A percentile compares a stretch with the other conserved stretches of the same genome.
phyloP scores from a whole-genome alignment of 2,329 filamentous ascomycete species.

The Nakataea oryzae region DNA sequence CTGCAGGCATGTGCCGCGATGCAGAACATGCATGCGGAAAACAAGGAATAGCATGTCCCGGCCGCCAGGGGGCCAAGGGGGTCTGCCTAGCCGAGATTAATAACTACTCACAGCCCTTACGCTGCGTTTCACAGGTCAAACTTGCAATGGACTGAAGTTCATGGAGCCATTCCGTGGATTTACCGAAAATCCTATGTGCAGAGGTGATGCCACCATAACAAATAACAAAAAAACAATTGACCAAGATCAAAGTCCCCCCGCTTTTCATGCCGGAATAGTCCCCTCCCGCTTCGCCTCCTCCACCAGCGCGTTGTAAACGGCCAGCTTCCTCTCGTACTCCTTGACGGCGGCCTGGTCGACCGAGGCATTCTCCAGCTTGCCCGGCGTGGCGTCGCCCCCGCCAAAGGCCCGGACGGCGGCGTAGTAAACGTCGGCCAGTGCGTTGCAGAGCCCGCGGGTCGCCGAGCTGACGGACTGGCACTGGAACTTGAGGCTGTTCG shows the following conservation, averaged over 20 bases:
- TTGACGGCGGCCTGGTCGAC: slow-evolving; percentile 15
- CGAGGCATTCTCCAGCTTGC: slow-evolving; percentile 10
- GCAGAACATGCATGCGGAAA: too few species aligned
- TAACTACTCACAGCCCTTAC: too few species aligned
- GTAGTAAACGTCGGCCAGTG: slow-evolving; percentile 29
- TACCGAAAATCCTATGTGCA: too few species aligned
- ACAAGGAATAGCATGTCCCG: too few species aligned
- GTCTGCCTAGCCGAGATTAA: too few species aligned
- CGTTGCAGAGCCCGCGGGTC: slow-evolving; percentile 15
- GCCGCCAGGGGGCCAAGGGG: too few species aligned
- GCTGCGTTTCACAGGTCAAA: too few species aligned
- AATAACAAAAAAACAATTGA: not conserved
- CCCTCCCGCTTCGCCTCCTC: slow-evolving; percentile 15
- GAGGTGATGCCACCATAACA: too few species aligned
- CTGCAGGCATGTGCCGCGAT: too few species aligned
- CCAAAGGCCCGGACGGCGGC: slow-evolving; percentile 25
- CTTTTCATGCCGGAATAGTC: not conserved
- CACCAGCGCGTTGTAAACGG: slow-evolving; percentile 22
- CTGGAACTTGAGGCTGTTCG: slow-evolving; percentile 23
- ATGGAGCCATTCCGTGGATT: too few species aligned
- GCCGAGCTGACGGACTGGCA: slow-evolving; percentile 14
- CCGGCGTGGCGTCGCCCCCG: slow-evolving; percentile 18
- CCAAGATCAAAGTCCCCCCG: not conserved
- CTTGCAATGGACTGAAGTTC: too few species aligned
- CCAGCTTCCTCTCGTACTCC: slow-evolving; percentile 23